Percentiles rank a stretch among this genome's conserved stretches.
Evolutionary conservation across 345 rosid species (phyloP).

Genomic region (Aurinia saxatilis): DNA sequence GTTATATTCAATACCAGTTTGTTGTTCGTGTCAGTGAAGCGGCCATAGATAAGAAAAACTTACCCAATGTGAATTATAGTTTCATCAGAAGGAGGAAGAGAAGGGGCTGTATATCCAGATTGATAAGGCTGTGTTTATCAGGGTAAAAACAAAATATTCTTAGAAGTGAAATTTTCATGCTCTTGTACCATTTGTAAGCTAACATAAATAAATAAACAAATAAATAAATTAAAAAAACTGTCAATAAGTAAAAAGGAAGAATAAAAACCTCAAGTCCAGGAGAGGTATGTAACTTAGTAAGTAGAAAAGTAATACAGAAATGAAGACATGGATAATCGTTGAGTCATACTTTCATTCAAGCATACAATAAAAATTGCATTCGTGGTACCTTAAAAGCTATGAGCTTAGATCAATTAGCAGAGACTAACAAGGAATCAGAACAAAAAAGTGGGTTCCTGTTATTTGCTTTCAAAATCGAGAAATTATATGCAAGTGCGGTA

Average conservation of each 20-base stretch:
- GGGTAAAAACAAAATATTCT: neutral
- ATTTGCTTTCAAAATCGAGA: neutral
- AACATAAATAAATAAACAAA: too few species aligned
- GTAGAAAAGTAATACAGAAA: neutral
- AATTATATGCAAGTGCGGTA: neutral
- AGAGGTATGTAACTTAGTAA: neutral
- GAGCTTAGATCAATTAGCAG: neutral
- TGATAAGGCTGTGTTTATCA: constrained; percentile 59
- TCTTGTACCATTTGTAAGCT: neutral
- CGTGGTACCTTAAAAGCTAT: neutral
- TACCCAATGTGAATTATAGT: constrained; percentile 79
- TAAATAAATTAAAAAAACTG: too few species aligned
- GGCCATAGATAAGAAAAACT: constrained; percentile 11
- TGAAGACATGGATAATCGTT: neutral
- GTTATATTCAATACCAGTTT: neutral
- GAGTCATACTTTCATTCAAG: neutral
- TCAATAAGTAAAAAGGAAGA: neutral
- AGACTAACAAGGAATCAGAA: neutral
- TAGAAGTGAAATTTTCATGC: neutral
- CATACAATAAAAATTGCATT: neutral
- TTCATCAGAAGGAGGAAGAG: constrained; percentile 56
- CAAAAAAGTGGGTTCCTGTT: neutral
- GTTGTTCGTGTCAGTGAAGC: neutral
- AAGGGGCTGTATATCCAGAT: constrained; percentile 80
- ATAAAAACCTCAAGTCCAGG: neutral